Base-by-base conservation (phyloP, 495 filamentous ascomycete genomes). In the Penicillium coprophilum region DNA sequence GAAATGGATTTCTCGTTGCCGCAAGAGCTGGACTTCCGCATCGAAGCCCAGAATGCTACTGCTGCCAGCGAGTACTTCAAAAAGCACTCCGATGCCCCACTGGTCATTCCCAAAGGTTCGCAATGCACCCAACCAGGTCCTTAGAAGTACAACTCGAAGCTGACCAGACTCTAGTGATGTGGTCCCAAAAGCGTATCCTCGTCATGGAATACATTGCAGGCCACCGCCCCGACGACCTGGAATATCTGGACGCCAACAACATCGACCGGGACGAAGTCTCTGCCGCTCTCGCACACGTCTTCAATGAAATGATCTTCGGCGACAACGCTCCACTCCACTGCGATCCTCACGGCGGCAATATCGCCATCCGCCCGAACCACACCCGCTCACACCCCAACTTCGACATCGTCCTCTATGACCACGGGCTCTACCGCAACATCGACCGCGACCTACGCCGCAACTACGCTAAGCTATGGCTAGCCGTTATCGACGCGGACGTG, bases 301-400 rank as follows among this genome's bases (percentile, higher is more conserved):
- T 99, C 81, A 99, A 99, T 76, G 92, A 96, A 69, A 99, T 99
- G 95, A 96, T 99, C 55, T 99, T 99, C 62, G 93, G 94, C 28
- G 84, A 86, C 46, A 77, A 87, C 57, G 92, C 94, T 2, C 90
- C 93, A 0, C 77, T 99, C 32, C 95, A 99, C 74, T 99, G 95
- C 70, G 95, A 99, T 66, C 95, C 95, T 3, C 95, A 99, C 65
- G 94, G 92, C 51, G 95, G 95, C 30, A 99, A 99, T 68, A 90
- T 97, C 28, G 94, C 95, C 27, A 91, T 99, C 57, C 85, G 94
- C 27, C 82, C 85, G 62, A 92, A 91, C 62, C 60, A 73, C 15
- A 70, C 68, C 6, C 75, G 84, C 27, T 70, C 78, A 17, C 71
- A 74, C 31, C 83, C 82, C n/a, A 96, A 96, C 66, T 99, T 99